phyloP scores from a whole-genome alignment of 1,139 yeast species.

The Geotrichum europaeum region DNA sequence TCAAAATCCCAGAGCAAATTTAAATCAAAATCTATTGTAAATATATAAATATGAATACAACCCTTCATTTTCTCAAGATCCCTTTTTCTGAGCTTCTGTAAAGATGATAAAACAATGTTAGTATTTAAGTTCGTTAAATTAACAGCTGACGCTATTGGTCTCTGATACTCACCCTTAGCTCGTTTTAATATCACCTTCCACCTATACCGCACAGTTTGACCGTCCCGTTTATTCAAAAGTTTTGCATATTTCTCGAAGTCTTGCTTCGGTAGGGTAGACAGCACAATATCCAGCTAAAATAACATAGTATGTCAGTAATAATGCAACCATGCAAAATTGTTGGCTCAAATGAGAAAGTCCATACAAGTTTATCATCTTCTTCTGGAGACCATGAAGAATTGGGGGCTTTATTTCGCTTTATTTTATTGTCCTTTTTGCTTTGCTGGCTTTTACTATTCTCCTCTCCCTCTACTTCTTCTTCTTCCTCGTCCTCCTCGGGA shows the following conservation, averaged over 20 bases:
- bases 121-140: not conserved
- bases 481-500: conserved; percentile 4
- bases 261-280: conserved; percentile 33
- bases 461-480: conserved; percentile 10
- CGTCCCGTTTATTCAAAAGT: conserved; percentile 32
- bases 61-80: not conserved
- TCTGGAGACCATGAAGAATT: conserved; percentile 46
- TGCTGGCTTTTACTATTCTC: not conserved
- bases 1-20: not conserved
- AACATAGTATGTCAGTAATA: not conserved
- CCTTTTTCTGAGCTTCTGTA: conserved; percentile 1
- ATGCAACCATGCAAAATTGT: not conserved
- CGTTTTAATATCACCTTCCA: conserved; percentile 35
- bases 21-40: not conserved
- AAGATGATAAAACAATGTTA: not conserved
- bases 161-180: conserved; percentile 26
- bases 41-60: not conserved
- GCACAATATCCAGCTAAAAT: conserved; percentile 29
- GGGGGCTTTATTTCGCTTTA: conserved; percentile 36
- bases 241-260: conserved; percentile 34
- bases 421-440: conserved; percentile 4
- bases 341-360: conserved; percentile 37
- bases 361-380: conserved; percentile 82
- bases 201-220: conserved; percentile 34
- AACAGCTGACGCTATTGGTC: not conserved